phyloP scores from a whole-genome alignment of 257 asterid genomes.

The Scutellaria barbata region DNA sequence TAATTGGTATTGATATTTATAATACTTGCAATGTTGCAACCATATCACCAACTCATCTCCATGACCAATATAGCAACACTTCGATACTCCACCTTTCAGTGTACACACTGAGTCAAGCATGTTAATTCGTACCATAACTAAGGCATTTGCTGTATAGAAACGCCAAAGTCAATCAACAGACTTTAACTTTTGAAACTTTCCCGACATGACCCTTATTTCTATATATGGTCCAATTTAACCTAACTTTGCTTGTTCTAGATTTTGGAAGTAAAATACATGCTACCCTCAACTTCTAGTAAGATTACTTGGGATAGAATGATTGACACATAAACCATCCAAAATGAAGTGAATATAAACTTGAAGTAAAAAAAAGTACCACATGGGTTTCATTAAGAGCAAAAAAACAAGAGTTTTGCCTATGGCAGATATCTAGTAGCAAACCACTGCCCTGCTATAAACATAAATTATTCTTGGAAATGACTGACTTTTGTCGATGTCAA shows the following conservation, averaged over 20 bases:
- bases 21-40: background rate
- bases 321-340: background rate
- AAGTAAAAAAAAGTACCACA: conserved; percentile 20
- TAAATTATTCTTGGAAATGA: conserved; percentile 22
- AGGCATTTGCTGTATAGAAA: background rate
- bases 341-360: conserved; percentile 18
- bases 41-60: background rate
- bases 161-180: background rate
- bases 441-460: conserved; percentile 14
- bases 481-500: conserved; percentile 22
- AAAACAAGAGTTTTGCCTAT: background rate
- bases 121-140: background rate
- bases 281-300: background rate
- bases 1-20: background rate
- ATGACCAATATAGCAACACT: background rate
- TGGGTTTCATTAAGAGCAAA: conserved; percentile 10
- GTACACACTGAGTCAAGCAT: background rate
- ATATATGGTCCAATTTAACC: background rate
- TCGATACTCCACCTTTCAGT: background rate
- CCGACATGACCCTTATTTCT: background rate
- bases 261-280: conserved; percentile 19
- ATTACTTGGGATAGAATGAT: conserved; percentile 3
- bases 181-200: background rate
- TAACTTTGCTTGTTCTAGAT: conserved; percentile 10
- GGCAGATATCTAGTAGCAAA: conserved; percentile 17